These are phyloP conservation scores for Begonia fuchsioides DNA, from an alignment of 306 rosid species.

Conservation along the genomic window DNA sequence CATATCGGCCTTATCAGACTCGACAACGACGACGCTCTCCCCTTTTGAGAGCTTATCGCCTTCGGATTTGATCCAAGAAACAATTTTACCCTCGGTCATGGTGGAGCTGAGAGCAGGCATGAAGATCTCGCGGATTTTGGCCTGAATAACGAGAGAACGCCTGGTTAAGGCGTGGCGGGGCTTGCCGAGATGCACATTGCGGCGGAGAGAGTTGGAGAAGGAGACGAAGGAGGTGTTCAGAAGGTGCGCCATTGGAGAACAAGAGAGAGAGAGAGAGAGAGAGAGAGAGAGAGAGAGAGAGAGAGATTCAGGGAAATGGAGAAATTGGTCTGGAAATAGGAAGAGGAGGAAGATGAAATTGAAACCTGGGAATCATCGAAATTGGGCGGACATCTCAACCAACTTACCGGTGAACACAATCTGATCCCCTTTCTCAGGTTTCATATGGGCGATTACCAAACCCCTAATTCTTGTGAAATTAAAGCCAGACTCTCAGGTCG, in stretches of 20 bases:
- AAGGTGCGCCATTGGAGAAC: constrained; percentile 55
- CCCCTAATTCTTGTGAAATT: too few relatives aligned
- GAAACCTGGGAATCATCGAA: constrained; percentile 65
- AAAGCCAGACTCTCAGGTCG: too few relatives aligned
- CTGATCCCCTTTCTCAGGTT: too few relatives aligned
- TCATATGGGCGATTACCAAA: too few relatives aligned
- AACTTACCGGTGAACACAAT: constrained; percentile 14
- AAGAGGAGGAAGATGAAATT: neutral
- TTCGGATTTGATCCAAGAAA: constrained; percentile 87
- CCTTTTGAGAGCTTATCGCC: constrained; percentile 92
- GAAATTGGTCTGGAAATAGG: neutral
- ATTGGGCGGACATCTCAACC: constrained; percentile 63
- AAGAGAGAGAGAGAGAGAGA: neutral
- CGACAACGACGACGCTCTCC: constrained; percentile 95
- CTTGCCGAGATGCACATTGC: neutral
- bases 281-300: constrained; percentile 2
- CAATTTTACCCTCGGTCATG: constrained; percentile 95
- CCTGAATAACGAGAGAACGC: constrained; percentile 21
- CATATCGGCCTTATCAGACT: constrained; percentile 98
- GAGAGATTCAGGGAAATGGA: neutral
- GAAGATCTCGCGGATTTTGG: constrained; percentile 97
- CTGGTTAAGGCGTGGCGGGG: constrained; percentile 3
- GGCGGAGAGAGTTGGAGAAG: constrained; percentile 21
- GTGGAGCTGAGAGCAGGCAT: constrained; percentile 99
- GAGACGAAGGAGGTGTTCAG: constrained; percentile 52